Evolutionary conservation across 768 basidiomycete species (phyloP).

Genomic region (Tremella fuciformis): DNA sequence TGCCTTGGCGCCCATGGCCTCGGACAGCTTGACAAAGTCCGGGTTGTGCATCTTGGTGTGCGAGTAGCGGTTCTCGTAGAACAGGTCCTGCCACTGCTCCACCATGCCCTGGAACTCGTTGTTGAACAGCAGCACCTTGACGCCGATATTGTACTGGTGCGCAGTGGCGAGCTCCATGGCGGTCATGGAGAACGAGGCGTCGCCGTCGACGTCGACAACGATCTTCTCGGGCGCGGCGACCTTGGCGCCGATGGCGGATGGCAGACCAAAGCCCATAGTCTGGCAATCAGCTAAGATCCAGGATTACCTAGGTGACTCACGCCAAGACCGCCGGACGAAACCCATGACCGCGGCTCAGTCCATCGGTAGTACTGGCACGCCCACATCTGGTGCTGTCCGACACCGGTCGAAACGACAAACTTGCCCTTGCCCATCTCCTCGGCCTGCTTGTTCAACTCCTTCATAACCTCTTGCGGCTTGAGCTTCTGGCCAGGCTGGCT

Average conservation of each 20-base stretch:
- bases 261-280: constrained; percentile 99
- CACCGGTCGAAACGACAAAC: constrained; percentile 84
- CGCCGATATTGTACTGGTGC: constrained; percentile 83
- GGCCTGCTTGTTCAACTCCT: constrained; percentile 78
- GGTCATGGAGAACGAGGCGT: constrained; percentile 98
- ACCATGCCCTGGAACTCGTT: constrained; percentile 99
- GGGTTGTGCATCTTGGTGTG: constrained; percentile 96
- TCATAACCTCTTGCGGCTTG: constrained; percentile 96
- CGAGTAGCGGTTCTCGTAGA: constrained; percentile 94
- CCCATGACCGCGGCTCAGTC: constrained; percentile 79
- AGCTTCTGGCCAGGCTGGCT: constrained; percentile 63
- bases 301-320: constrained; percentile 57
- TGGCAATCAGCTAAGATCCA: constrained; percentile 46
- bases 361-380: constrained; percentile 92
- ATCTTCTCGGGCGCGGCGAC: constrained; percentile 90
- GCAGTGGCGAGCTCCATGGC: constrained; percentile 98
- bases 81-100: constrained; percentile 97
- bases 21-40: constrained; percentile 83
- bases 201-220: constrained; percentile 94
- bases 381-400: constrained; percentile 99
- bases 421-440: constrained; percentile 65
- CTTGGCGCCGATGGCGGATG: constrained; percentile 92
- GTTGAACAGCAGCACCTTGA: constrained; percentile 89
- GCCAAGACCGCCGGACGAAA: constrained; percentile 91
- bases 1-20: constrained; percentile 88